Evolutionary conservation across 2,329 filamentous ascomycete species (phyloP).

Genomic region (Trichophyton verrucosum): DNA sequence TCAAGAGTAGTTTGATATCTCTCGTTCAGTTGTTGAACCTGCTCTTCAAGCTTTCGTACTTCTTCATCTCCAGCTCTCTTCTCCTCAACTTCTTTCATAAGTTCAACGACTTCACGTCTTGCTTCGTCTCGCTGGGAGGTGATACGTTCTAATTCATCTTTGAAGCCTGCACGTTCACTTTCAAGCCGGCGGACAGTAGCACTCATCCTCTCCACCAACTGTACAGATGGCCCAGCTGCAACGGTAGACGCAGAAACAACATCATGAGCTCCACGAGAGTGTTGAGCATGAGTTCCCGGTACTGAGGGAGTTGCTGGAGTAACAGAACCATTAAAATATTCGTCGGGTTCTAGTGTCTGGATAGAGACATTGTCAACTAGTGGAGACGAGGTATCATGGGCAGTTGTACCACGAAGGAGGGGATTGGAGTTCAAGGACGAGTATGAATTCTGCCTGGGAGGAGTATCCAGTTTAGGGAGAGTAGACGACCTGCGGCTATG

Average conservation of each 20-base stretch:
- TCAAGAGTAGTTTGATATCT: constrained; percentile 86
- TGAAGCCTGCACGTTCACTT: constrained; percentile 75
- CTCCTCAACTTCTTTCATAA: constrained; percentile 77
- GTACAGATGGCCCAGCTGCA: constrained; percentile 81
- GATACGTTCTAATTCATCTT: constrained; percentile 72
- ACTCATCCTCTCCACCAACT: constrained; percentile 92
- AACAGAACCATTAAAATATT: constrained; percentile 28
- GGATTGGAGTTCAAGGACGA: constrained; percentile 21
- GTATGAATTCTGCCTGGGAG: constrained; percentile 38
- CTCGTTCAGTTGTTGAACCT: constrained; percentile 56
- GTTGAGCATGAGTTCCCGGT: constrained; percentile 25
- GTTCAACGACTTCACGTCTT: constrained; percentile 71
- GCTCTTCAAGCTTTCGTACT: constrained; percentile 53
- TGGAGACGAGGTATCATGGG: constrained; percentile 17
- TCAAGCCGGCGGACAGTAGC: constrained; percentile 83
- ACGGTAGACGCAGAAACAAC: constrained; percentile 82
- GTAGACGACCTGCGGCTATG: constrained; percentile 31
- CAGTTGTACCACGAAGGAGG: constrained; percentile 20
- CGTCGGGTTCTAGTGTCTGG: constrained; percentile 39
- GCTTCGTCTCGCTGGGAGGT: constrained; percentile 83
- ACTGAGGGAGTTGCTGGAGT: constrained; percentile 28
- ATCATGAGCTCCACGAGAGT: constrained; percentile 57
- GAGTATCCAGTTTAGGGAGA: constrained; percentile 26
- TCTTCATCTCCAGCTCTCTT: constrained; percentile 49
- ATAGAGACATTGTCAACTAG: constrained; percentile 31